phyloP scores from a whole-genome alignment of 148 eudicot species.

The Amaranthus hypochondriacus region DNA sequence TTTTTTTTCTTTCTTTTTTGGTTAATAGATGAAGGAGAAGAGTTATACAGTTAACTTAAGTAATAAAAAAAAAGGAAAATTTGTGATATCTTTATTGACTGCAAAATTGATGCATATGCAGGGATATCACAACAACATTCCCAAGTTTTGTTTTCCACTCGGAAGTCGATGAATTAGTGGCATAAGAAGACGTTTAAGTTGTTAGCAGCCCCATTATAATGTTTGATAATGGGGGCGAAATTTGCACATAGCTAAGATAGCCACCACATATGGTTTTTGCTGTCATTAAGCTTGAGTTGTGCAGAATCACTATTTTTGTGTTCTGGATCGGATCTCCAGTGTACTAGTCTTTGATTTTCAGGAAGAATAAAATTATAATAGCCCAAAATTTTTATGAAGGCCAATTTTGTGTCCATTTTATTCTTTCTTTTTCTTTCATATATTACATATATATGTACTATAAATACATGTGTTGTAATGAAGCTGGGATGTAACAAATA shows the following conservation, averaged over 20 bases:
- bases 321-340: too few species aligned
- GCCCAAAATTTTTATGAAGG: too few species aligned
- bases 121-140: slow-evolving; percentile 79
- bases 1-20: too few species aligned
- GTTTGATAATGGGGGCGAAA: slow-evolving; percentile 4
- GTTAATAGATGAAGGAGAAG: too few species aligned
- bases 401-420: too few species aligned
- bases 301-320: too few species aligned
- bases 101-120: slow-evolving; percentile 40
- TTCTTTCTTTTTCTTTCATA: too few species aligned
- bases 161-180: slow-evolving; percentile 67
- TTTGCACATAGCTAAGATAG: slow-evolving; percentile 11
- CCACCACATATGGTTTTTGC: too few species aligned
- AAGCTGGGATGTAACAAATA: slow-evolving; percentile 2
- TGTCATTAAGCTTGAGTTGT: too few species aligned
- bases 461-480: not conserved
- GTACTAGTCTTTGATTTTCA: too few species aligned
- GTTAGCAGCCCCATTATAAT: not conserved
- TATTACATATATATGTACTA: too few species aligned
- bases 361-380: too few species aligned
- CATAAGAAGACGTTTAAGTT: slow-evolving; percentile 17
- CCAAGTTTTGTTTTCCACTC: slow-evolving; percentile 77
- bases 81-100: not conserved
- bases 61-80: not conserved
- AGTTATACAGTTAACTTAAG: not conserved